phyloP scores from a whole-genome alignment of 257 asterid species.

The Forsythia suspensa region DNA sequence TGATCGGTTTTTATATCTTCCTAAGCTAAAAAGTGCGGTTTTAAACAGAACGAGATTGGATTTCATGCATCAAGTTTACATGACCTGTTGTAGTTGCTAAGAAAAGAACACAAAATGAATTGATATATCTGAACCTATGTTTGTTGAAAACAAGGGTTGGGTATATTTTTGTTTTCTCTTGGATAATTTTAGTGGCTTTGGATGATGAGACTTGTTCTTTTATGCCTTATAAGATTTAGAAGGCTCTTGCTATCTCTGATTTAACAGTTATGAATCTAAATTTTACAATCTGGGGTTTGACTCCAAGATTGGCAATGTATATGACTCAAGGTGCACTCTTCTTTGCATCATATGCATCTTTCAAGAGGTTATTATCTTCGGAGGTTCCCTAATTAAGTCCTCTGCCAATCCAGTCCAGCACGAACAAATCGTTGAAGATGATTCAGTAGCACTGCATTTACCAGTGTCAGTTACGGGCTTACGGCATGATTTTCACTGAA shows the following conservation, averaged over 20 bases:
- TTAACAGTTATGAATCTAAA: not conserved
- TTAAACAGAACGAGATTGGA: not conserved
- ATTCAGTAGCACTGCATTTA: slow-evolving; percentile 4
- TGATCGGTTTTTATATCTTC: not conserved
- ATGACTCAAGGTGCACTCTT: slow-evolving; percentile 90
- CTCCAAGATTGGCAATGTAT: slow-evolving; percentile 85
- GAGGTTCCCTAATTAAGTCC: slow-evolving; percentile 29
- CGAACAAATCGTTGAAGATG: not conserved
- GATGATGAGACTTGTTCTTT: not conserved
- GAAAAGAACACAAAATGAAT: not conserved
- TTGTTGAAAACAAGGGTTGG: not conserved
- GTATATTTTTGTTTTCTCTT: not conserved
- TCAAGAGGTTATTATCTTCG: slow-evolving; percentile 56
- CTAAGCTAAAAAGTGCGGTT: not conserved
- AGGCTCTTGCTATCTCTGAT: not conserved
- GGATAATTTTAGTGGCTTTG: not conserved
- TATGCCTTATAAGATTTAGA: not conserved
- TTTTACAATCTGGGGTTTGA: slow-evolving; percentile 66
- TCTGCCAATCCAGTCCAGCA: slow-evolving; percentile 13
- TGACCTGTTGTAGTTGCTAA: not conserved
- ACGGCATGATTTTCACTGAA: slow-evolving; percentile 11
- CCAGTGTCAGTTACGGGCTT: not conserved
- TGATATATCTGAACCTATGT: not conserved
- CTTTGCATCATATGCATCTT: slow-evolving; percentile 87
- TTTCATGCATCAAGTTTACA: not conserved